Base-by-base conservation (phyloP, 192 early-diverging fungal genomes). In the Jimgerdemannia flammicorona region DNA sequence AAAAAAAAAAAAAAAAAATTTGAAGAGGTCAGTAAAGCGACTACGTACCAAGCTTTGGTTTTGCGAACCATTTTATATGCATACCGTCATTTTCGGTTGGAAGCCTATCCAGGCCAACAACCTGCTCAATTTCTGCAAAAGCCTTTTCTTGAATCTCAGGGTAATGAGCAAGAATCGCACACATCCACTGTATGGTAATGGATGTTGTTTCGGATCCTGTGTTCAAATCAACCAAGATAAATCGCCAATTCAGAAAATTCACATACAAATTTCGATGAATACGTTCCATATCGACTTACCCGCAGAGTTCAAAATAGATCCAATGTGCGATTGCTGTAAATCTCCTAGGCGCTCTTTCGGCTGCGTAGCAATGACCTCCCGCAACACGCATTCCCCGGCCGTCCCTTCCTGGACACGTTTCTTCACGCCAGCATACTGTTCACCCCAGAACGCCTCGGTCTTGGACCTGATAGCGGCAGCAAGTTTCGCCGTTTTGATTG, bases 201-300 rank as follows among this genome's bases (percentile, higher is more conserved):
- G 81, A 72, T 3, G 75, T 83, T 0, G 77, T 77, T 43, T 83
- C 81, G 6, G 78, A 83, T 7, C 81, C 81, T 80, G 40, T 64
- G 6, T 41, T 41, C 29, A 68, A 20, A 41, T 29, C 29, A 29
- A 29, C 29, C 29, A 29, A 29, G 29, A 29, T 29, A 29, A 29
- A 68, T 68, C 9, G 19, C 9, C 49, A 10, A 6, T 59, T 59
- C 49, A 59, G 2, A 14, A 7, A 54, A 54, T 54, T 7, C 11
- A 10, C 49, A 14, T 59, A 59, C 49, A 59, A 59, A 10, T 14
- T 6, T 10, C 49, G 6, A 10, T 59, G 2, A 59, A 59, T 10
- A 29, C 29, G 29, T 29, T 29, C 0, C 6, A 59, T 59, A 10
- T 59, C 49, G 8, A 59, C 49, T 10, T 14, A 59, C 49, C 49